phyloP scores from a whole-genome alignment of 2,329 filamentous ascomycete species.

The Helotiales sp. region DNA sequence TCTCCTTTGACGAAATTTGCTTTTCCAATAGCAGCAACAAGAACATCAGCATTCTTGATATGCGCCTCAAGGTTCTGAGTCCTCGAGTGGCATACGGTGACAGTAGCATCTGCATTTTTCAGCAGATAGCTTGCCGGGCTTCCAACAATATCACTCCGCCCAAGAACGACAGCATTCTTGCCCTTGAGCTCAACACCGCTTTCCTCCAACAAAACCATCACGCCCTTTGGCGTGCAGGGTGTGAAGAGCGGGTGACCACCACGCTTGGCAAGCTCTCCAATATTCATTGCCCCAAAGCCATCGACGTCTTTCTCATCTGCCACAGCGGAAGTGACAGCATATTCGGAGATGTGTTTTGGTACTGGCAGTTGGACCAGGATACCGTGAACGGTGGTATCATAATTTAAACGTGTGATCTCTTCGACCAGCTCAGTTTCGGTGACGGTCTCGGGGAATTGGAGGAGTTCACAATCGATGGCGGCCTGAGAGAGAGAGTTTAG shows the following conservation, averaged over 20 bases:
- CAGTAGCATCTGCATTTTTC: constrained; percentile 93
- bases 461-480: constrained; percentile 82
- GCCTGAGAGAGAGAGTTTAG: constrained; percentile 54
- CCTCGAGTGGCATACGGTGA: constrained; percentile 93
- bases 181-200: constrained; percentile 80
- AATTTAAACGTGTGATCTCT: constrained; percentile 79
- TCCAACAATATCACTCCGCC: constrained; percentile 94
- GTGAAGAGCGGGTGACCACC: constrained; percentile 87
- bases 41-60: constrained; percentile 81
- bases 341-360: constrained; percentile 86
- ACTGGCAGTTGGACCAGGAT: constrained; percentile 93
- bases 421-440: constrained; percentile 84
- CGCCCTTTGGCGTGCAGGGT: constrained; percentile 94
- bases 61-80: constrained; percentile 72
- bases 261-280: constrained; percentile 94
- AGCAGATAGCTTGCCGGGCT: constrained; percentile 95
- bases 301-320: constrained; percentile 96
- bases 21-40: constrained; percentile 89
- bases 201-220: constrained; percentile 88
- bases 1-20: constrained; percentile 88
- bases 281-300: constrained; percentile 91
- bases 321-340: constrained; percentile 85
- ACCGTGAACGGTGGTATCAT: constrained; percentile 82
- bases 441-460: constrained; percentile 80
- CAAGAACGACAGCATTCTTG: constrained; percentile 92